Base-by-base conservation (phyloP, 2,329 filamentous ascomycete genomes). In the Diatrype stigma region DNA sequence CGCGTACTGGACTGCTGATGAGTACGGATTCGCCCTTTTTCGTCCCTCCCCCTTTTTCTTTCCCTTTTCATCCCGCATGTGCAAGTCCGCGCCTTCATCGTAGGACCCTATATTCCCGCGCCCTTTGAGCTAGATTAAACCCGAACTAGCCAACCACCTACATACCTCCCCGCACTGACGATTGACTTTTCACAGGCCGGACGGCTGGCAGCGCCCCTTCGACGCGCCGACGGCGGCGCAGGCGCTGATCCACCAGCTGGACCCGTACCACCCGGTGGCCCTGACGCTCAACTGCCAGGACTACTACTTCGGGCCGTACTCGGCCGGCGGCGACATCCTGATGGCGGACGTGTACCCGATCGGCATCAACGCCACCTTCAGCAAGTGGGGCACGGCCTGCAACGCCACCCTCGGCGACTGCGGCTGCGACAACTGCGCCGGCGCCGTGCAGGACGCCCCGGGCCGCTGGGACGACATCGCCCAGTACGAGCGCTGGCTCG, bases 311-410 rank as follows among this genome's bases (percentile, higher is more conserved):
- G 64, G 67, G 2, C 65, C 76, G 12, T 85, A 86, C 67, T 69
- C 75, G 0, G 61, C 67, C 2, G 79, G 77, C 17, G 75, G 78
- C 3, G 82, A 85, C 60, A 77, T 85, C 56, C 65, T 86, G 54
- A 79, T 85, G 70, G 73, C 75, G 28, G 82, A 85, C 58, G 74
- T 75, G 0, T 86, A 85, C 61, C 81, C 82, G 1, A 73, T 86
- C 53, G 79, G 74, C 28, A 77, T 79, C 56, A 82, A 84, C 65
- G 67, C 73, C 4, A 77, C 71, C 2, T 81, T 70, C 56, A 80
- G 74, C 8, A 75, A 75, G 40, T 85, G 80, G 72, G 70, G 73
- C 51, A 85, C 81, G 0, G 63, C 66, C 0, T 82, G 79, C 62
- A 85, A 85, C 63, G 53, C 67, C 3, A 85, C 81, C 0, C 79